Conservation (phyloP, 495 filamentous ascomycete species). For the Viridothelium virens region DNA sequence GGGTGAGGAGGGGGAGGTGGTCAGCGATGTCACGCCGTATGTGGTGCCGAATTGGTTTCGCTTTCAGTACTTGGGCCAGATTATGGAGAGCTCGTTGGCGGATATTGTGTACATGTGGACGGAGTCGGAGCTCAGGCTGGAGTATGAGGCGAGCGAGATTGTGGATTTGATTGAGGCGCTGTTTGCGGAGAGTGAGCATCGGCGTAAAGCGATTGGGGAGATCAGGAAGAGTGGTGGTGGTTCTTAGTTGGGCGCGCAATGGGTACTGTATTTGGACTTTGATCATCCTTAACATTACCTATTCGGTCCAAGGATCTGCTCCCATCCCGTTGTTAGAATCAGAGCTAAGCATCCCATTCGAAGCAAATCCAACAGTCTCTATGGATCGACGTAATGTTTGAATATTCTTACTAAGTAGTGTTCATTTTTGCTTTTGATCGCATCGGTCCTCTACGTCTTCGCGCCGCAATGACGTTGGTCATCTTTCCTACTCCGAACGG, state of each 20-base stretch:
- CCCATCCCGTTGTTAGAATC: not conserved
- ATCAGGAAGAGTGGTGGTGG: conserved; percentile 45
- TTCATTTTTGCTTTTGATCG: not conserved
- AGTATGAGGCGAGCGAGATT: conserved; percentile 77
- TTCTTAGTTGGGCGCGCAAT: conserved; percentile 10
- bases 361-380: not conserved
- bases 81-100: conserved; percentile 79
- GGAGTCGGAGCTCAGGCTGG: conserved; percentile 74
- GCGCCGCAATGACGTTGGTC: conserved; percentile 1
- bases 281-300: not conserved
- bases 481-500: not conserved
- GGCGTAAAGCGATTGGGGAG: conserved; percentile 68
- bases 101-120: conserved; percentile 86
- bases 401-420: not conserved
- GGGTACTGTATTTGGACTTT: no score
- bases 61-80: conserved; percentile 80
- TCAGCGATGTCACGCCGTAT: conserved; percentile 53
- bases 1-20: conserved; percentile 29
- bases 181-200: conserved; percentile 80
- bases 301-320: not conserved
- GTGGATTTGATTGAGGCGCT: conserved; percentile 79
- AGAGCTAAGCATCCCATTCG: not conserved
- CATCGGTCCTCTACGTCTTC: not conserved
- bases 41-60: conserved; percentile 81
- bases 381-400: not conserved